Percentiles rank a stretch among this genome's conserved stretches.
These are phyloP conservation scores for Cryptococcus sp. DNA, from an alignment of 1,284 basidiomycete species.

Conservation along the genomic window DNA sequence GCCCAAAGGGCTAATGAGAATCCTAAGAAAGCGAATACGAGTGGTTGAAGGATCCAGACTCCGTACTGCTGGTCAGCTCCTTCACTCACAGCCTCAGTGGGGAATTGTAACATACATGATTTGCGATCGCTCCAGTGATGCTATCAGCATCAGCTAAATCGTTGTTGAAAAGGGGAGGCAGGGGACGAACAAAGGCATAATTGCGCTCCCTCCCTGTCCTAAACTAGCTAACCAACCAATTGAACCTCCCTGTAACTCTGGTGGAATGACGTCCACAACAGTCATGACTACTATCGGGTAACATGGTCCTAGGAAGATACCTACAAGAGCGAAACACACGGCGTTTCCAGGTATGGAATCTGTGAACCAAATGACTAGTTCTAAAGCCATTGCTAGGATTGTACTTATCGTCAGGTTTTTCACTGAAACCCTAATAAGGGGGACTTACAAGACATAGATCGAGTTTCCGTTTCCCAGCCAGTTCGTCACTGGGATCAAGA, in stretches of 20 bases:
- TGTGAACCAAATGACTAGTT: slow-evolving; percentile 62
- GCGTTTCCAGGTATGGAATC: slow-evolving; percentile 59
- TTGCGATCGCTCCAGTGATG: slow-evolving; percentile 36
- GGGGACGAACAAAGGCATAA: slow-evolving; percentile 57
- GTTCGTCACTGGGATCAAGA: slow-evolving; percentile 40
- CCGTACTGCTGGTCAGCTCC: slow-evolving; percentile 20
- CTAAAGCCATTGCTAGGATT: slow-evolving; percentile 46
- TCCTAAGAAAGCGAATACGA: slow-evolving; percentile 33
- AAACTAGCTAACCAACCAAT: slow-evolving; percentile 60
- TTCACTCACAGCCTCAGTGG: neutral
- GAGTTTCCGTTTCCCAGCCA: slow-evolving; percentile 33
- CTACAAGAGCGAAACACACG: slow-evolving; percentile 58
- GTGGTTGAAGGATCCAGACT: slow-evolving; percentile 42
- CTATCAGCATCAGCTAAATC: slow-evolving; percentile 6
- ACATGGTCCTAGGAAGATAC: slow-evolving; percentile 55
- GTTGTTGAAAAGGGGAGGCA: neutral
- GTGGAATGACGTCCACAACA: slow-evolving; percentile 53
- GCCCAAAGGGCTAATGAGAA: slow-evolving; percentile 31
- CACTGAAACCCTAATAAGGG: neutral
- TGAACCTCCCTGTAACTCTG: slow-evolving; percentile 60
- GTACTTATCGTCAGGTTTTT: slow-evolving; percentile 16
- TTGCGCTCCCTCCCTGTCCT: slow-evolving; percentile 62
- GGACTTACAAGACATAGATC: slow-evolving; percentile 37
- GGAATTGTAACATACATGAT: slow-evolving; percentile 14
- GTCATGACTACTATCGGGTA: slow-evolving; percentile 58